phyloP scores from a whole-genome alignment of 306 rosid species.

The Carpinus viminea region DNA sequence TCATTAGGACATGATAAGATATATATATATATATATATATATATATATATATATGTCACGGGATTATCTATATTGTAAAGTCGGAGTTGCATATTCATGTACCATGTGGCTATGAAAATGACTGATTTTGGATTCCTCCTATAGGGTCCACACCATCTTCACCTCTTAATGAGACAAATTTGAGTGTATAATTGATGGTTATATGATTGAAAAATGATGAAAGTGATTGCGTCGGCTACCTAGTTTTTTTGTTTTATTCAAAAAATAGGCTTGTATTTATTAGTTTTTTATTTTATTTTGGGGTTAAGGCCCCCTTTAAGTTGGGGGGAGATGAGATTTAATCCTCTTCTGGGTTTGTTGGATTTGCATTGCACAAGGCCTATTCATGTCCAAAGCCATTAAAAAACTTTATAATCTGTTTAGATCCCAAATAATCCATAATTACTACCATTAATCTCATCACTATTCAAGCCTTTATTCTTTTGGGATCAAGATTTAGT shows the following conservation, averaged over 20 bases:
- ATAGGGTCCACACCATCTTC: slow-evolving; percentile 27
- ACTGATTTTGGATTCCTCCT: slow-evolving; percentile 24
- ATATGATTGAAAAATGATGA: slow-evolving; percentile 37
- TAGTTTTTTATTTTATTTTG: background rate
- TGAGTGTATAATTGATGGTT: slow-evolving; percentile 9
- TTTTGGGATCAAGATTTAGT: background rate
- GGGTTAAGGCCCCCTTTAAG: background rate
- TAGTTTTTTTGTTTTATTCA: background rate
- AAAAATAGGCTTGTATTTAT: background rate
- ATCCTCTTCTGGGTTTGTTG: background rate
- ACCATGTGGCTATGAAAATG: slow-evolving; percentile 32
- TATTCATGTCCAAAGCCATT: background rate
- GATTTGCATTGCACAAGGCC: too few species aligned
- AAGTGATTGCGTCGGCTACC: slow-evolving; percentile 37
- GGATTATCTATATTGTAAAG: slow-evolving; percentile 6
- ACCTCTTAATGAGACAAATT: slow-evolving; percentile 29
- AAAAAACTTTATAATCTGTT: background rate
- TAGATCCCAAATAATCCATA: too few species aligned
- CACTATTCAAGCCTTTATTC: background rate
- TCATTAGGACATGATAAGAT: slow-evolving; percentile 11
- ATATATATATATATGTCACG: background rate
- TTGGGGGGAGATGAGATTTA: background rate
- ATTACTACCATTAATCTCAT: background rate
- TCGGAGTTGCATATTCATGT: slow-evolving; percentile 13
- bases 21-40: too few species aligned